These are phyloP conservation scores for Hypoxylon sp. DNA, from an alignment of 2,329 filamentous ascomycete genomes.

Conservation along the genomic window DNA sequence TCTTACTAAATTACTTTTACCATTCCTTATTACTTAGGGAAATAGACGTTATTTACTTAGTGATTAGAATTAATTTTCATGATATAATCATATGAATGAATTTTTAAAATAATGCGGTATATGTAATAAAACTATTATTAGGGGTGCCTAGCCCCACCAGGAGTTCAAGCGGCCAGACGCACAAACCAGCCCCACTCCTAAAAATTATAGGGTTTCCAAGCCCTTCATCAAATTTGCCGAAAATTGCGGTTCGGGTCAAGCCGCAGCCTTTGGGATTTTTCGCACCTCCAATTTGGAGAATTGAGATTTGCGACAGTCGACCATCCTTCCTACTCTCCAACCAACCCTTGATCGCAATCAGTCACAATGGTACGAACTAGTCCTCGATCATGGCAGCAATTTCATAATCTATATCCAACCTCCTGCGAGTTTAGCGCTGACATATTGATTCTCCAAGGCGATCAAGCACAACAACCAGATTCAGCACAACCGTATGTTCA, in stretches of 20 bases:
- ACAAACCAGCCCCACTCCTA: slow-evolving; percentile 23
- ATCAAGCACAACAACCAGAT: slow-evolving; percentile 99
- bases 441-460: slow-evolving; percentile 69
- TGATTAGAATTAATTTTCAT: too few relatives aligned
- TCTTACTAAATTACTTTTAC: too few relatives aligned
- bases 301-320: slow-evolving; percentile 50
- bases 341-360: slow-evolving; percentile 64
- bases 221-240: slow-evolving; percentile 56
- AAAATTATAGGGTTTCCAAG: slow-evolving; percentile 57
- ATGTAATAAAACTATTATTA: background rate
- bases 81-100: too few relatives aligned
- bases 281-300: slow-evolving; percentile 53
- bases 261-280: slow-evolving; percentile 48
- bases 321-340: slow-evolving; percentile 54
- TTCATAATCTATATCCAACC: slow-evolving; percentile 17
- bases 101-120: background rate
- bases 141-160: background rate
- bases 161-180: slow-evolving; percentile 5
- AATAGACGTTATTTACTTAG: too few relatives aligned
- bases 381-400: slow-evolving; percentile 3
- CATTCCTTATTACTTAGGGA: too few relatives aligned
- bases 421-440: slow-evolving; percentile 49
- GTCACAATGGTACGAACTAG: slow-evolving; percentile 56
- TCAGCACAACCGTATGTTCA: slow-evolving; percentile 86
- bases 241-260: slow-evolving; percentile 47